A percentile compares a stretch with the other conserved stretches of the same genome.
Conservation (phyloP, 2,329 filamentous ascomycete genomes). For the Phoma herbarum region DNA sequence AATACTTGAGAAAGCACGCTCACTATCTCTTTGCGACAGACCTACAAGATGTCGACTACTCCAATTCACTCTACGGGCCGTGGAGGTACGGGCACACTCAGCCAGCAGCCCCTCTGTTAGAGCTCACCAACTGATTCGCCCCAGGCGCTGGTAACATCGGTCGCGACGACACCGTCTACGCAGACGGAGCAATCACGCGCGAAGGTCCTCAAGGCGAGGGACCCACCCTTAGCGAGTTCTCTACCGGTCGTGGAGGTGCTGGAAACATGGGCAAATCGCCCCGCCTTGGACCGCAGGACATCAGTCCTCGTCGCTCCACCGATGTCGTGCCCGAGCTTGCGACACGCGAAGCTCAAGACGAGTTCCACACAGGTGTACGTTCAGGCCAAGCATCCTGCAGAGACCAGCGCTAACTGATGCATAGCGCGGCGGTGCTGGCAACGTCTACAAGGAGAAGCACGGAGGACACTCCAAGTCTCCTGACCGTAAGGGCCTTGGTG, state of each 20-base stretch:
- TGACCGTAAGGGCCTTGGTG: constrained; percentile 51
- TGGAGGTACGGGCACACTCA: constrained; percentile 57
- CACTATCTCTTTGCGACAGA: constrained; percentile 21
- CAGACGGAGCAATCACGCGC: constrained; percentile 57
- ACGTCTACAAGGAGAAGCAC: constrained; percentile 59
- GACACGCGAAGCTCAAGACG: constrained; percentile 51
- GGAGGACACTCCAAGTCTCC: constrained; percentile 54
- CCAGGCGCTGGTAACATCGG: constrained; percentile 68
- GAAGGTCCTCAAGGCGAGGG: constrained; percentile 54
- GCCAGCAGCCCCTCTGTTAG: neutral
- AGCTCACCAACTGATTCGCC: constrained; percentile 18
- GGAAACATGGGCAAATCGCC: constrained; percentile 55
- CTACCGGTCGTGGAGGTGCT: constrained; percentile 52
- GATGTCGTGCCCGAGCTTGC: constrained; percentile 57
- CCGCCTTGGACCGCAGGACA: constrained; percentile 37
- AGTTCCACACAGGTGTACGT: constrained; percentile 59
- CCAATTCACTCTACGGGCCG: constrained; percentile 65
- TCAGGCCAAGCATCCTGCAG: neutral
- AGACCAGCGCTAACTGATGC: constrained; percentile 21
- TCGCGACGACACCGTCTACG: constrained; percentile 58
- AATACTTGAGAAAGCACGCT: constrained; percentile 7
- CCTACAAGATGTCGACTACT: constrained; percentile 38
- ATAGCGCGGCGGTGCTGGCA: constrained; percentile 57
- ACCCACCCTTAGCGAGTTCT: constrained; percentile 51
- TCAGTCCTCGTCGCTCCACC: constrained; percentile 41